Evolutionary conservation across 805 yeast species (phyloP), one percentile per base, ranked within the genome.

Genomic region (Wickerhamomyces kurtzmanii): DNA sequence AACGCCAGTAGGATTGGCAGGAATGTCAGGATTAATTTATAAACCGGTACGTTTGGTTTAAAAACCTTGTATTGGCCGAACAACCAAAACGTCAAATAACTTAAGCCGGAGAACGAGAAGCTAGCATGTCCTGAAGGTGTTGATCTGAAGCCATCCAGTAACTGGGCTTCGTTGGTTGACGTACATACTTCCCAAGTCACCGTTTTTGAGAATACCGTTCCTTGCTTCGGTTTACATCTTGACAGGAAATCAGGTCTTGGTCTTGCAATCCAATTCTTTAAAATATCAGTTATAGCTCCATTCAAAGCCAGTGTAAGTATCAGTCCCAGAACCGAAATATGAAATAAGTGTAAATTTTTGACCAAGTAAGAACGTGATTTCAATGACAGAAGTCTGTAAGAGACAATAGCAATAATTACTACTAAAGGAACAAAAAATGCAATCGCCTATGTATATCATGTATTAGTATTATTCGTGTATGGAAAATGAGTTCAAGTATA

Each of bases 231-330:
- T 13, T 65, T 47, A 51, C 97, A 89, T 40, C 97, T 67, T 5
- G 86, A 83, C 29, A 89, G 54, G 48, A 87, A 83, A 53, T 89
- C 98, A 1, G 98, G 98, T 34, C 98, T 65, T 36, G 79, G 83
- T 47, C 96, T 69, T 5, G 96, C 96, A 31, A 89, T 71, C 73
- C 82, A 74, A 46, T 79, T 75, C 57, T 89, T 89, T 34, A 84
- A 49, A 11, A 76, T 58, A 44, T 84, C 84, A 8, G 40, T 33
- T 8, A 38, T 27, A n/a, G 36, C 27, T 1, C 33, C 31, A 2
- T 42, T 39, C 5, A 42, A 19, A 1, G 39, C 23, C 9, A 39
- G 22, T 5, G 40, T 28, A 7, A 32, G 20, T 6, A 26, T 14
- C 8, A 42, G 24, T 2, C 38, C 38, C 5, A 40, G 22, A 6